Evolutionary conservation across 169 alveolate species (phyloP).

Genomic region (Perkinsus olseni): DNA sequence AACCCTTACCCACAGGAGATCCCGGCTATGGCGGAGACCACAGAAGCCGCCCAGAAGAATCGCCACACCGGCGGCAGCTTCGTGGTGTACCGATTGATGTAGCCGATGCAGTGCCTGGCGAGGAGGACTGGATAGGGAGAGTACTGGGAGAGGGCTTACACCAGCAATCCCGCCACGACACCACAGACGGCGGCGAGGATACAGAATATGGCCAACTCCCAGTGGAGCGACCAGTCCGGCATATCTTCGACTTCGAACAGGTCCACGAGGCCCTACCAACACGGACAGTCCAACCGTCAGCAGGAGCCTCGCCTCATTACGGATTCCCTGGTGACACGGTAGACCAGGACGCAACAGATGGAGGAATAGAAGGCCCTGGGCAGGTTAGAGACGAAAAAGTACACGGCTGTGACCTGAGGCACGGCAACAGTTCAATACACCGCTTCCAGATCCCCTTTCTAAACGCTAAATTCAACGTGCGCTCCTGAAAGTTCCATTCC

Average conservation of each 20-base stretch:
- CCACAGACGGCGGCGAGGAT: not conserved
- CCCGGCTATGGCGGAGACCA: not conserved
- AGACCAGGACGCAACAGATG: not conserved
- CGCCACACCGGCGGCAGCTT: not conserved
- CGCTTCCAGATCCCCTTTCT: not conserved
- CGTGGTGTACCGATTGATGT: not conserved
- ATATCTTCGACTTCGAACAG: not conserved
- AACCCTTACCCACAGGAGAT: not conserved
- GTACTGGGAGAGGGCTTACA: not conserved
- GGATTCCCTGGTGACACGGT: not conserved
- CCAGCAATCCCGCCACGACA: not conserved
- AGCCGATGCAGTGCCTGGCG: not conserved
- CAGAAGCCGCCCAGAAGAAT: not conserved
- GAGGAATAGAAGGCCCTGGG: slow-evolving; percentile 51
- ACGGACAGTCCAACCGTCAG: too few relatives aligned
- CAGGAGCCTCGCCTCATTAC: not conserved
- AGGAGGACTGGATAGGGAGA: not conserved
- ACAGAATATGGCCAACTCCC: not conserved
- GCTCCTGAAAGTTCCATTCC: too few relatives aligned
- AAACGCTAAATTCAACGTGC: too few relatives aligned
- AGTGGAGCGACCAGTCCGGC: not conserved
- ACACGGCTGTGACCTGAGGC: slow-evolving; percentile 47
- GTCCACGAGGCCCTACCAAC: not conserved
- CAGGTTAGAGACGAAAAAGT: slow-evolving; percentile 56
- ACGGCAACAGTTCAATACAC: not conserved